phyloP scores from a whole-genome alignment of 257 asterid species.

The Petrea volubilis region DNA sequence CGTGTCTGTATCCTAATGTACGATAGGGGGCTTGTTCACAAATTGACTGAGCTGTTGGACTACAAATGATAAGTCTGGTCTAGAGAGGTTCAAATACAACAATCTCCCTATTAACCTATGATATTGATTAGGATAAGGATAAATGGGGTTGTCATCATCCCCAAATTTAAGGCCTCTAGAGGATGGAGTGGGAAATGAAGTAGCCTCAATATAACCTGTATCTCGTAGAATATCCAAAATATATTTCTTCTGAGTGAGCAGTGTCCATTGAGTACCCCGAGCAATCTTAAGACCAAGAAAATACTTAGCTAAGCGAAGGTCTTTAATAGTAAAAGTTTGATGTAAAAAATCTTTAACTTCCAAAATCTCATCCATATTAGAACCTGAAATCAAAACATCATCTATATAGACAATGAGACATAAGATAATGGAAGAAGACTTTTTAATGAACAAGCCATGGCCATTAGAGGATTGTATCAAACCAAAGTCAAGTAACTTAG shows the following conservation, averaged over 20 bases:
- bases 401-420: not conserved
- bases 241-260: not conserved
- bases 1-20: not conserved
- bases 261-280: not conserved
- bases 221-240: not conserved
- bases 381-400: not conserved
- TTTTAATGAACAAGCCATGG: not conserved
- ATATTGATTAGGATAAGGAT: not conserved
- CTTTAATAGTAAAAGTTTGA: not conserved
- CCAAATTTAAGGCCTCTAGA: not conserved
- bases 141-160: not conserved
- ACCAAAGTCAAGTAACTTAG: not conserved
- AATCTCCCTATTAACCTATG: not conserved
- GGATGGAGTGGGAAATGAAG: not conserved
- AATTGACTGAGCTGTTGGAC: not conserved
- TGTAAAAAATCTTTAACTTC: not conserved
- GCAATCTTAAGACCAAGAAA: not conserved
- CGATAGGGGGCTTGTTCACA: not conserved
- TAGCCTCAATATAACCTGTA: not conserved
- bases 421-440: fast-evolving
- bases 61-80: not conserved
- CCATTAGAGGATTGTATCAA: not conserved
- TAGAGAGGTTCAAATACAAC: not conserved
- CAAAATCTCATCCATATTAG: fast-evolving
- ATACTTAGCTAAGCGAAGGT: not conserved